Evolutionary conservation across 352 stramenopile genomes (phyloP), one percentile per base, ranked within the genome.

Genomic region (Phytopythium ostracodes): DNA sequence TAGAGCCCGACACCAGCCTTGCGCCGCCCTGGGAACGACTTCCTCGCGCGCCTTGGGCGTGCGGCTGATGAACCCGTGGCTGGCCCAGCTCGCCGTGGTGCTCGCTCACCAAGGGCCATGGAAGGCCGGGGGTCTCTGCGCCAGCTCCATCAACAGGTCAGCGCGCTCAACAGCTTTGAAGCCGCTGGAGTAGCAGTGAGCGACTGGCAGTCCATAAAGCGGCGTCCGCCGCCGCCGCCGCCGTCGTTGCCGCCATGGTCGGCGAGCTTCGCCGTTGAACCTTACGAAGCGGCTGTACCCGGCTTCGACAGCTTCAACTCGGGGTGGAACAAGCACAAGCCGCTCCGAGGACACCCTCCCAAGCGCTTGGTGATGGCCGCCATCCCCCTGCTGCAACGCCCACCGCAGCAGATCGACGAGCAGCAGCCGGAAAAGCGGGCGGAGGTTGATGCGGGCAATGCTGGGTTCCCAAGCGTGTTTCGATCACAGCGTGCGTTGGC

Each of bases 181-280:
- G 5, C 35, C 47, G 63, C 49, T 63, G 4, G 24, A 59, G 57
- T 27, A 64, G 35, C 11, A n/a, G n/a, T n/a, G 7, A 56, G 25
- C 63, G 22, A 44, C 25, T 70, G 64, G 68, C 24, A 73, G 62
- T 36, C 68, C 42, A 65, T 72, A 29, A 71, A 80, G 20, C 71
- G 72, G 42, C 64, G 65, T 9, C 27, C 61, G 20, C 38, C 75
- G 27, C 77, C 75, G 22, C 73, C 77, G 12, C 46, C 84, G 29
- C 79, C 79, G 24, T 79, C 77, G 12, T 66, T 89, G 14, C 75
- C 79, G 17, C 77, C 69, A 9, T 89, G 77, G 79, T 65, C 79
- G 22, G 56, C 15, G 27, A 60, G 47, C 43, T 58, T 49, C 53
- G 18, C 38, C 46, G 27, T 33, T 49, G 44, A n/a, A 27, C n/a